A percentile compares a stretch with the other conserved stretches of the same genome.
phyloP scores from a whole-genome alignment of 805 yeast species.

The Peterozyma xylosa region DNA sequence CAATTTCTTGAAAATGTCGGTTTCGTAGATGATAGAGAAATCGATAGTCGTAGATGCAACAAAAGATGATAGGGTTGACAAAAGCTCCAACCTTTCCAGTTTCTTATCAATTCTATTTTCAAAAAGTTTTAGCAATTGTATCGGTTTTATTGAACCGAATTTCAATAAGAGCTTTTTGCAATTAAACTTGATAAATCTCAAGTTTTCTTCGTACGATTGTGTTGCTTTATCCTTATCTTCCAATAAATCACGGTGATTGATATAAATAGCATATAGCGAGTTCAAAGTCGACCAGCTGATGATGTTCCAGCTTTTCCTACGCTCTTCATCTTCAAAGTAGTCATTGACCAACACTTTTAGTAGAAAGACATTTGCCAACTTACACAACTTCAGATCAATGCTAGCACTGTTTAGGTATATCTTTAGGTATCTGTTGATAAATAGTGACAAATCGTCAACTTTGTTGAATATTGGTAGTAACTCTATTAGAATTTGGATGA shows the following conservation, averaged over 20 bases:
- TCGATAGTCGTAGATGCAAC: slow-evolving; percentile 12
- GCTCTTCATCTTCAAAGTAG: slow-evolving; percentile 7
- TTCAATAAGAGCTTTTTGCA: slow-evolving; percentile 29
- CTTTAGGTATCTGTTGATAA: slow-evolving; percentile 41
- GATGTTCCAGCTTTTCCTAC: slow-evolving; percentile 5
- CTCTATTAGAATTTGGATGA: slow-evolving; percentile 28
- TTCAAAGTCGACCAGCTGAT: slow-evolving; percentile 13
- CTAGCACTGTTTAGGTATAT: slow-evolving; percentile 59
- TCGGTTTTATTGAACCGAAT: slow-evolving; percentile 33
- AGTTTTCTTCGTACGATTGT: slow-evolving; percentile 39
- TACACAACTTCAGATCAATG: slow-evolving; percentile 28
- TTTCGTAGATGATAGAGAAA: slow-evolving; percentile 22
- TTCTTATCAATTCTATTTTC: slow-evolving; percentile 27
- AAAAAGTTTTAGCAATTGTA: slow-evolving; percentile 26
- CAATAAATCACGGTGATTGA: slow-evolving; percentile 15
- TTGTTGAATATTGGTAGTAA: slow-evolving; percentile 24
- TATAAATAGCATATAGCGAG: slow-evolving; percentile 14
- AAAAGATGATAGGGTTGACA: slow-evolving; percentile 10
- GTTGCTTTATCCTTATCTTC: slow-evolving; percentile 10
- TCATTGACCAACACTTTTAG: slow-evolving; percentile 16
- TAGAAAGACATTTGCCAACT: slow-evolving; percentile 21
- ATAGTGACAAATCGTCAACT: slow-evolving; percentile 27
- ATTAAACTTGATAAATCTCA: slow-evolving; percentile 39
- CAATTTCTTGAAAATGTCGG: slow-evolving; percentile 29
- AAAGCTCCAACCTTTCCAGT: slow-evolving; percentile 26